Evolutionary conservation across 2,329 filamentous ascomycete species (phyloP), one percentile per base, ranked within the genome.

Genomic region (Sphaceloma murrayae): DNA sequence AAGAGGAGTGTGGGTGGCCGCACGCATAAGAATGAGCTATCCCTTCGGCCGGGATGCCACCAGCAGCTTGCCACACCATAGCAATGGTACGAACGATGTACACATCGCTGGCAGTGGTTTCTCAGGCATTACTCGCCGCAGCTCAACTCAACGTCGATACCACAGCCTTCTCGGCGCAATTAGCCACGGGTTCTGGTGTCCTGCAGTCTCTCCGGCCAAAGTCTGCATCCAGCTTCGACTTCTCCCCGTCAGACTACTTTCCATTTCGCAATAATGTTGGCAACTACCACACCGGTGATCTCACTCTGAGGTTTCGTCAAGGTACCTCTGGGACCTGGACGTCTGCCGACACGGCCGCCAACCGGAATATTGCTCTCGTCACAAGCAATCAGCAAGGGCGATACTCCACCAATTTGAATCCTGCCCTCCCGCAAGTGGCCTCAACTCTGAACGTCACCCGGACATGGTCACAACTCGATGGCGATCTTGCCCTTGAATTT

Each of bases 261-360:
- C 47, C 63, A 0, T 57, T 60, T 11, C 64, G 74, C 5, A 65
- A 69, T 8, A 62, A 62, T 9, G 68, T 75, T 47, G 68, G 68
- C 2, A 69, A 75, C 48, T 76, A 78, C 48, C 75, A 78, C 53
- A 70, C 71, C 52, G 75, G 75, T 3, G 75, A 78, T 34, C 60
- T 78, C 29, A 76, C 72, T 0, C 65, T 72, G 33, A 67, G 73
- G 9, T 78, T 74, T 53, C 70, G 73, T n/a, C 50, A 58, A 2
- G 55, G 55, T 1, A 62, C 61, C 4, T 44, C 47, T 9, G 56
- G 49, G 1, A 40, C 51, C 2, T 78, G 75, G 74, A 64, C 59
- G 2, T 57, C 61, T 8, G 65, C 63, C 8, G 66, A 75, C 50
- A 70, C 73, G 3, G 65, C 73, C 0, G 51, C 58, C 1, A 52